Base-by-base conservation (phyloP, 768 basidiomycete species). In the Coprinellus micaceus region DNA sequence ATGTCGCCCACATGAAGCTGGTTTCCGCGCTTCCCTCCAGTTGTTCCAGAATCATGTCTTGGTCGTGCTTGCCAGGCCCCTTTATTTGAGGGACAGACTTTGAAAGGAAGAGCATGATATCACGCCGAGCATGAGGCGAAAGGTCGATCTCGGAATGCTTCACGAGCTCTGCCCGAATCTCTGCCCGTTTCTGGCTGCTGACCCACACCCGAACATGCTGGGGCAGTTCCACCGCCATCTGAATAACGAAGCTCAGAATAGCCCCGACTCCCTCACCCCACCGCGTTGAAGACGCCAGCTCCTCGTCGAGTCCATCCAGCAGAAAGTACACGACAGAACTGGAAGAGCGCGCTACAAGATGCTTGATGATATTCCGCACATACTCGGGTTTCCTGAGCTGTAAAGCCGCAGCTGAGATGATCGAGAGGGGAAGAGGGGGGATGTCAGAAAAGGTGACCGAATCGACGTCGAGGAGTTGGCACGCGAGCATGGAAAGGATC, bases 1-100 rank as follows among this genome's bases (percentile, higher is more conserved):
- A 47, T 11, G 52, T 54, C 11, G 68, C 69, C 63, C 66, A 71
- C 26, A 71, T 39, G 52, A 69, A 71, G 41, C 67, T 66, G n/a
- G 62, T 63, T 30, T 69, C 57, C 4, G 63, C 71, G 6, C 59
- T 56, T n/a, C 6, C n/a, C 6, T 52, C 50, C 37, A 65, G 24
- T n/a, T 45, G 53, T 21, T 25, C 15, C 1, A 59, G 52, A 2
- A 59, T 50, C 29, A 57, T 55, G 29, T 60, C 49, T 5, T 9
- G 33, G 30, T 58, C 57, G 1, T 53, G 43, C 6, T 53, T 24
- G 24, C 21, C 33, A 12, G 41, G 26, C 3, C 33, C 37, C 17
- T 40, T 12, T 6, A 56, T 50, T 10, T 56, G 24, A 7, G 24
- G 36, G 25, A 56, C 30, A 12, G 12, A 21, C 19, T 56, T 19